Evolutionary conservation across 176 grass and related monocot genomes (phyloP), one percentile per base, ranked within the genome.

Genomic region (Echinochloa phyllopogon): DNA sequence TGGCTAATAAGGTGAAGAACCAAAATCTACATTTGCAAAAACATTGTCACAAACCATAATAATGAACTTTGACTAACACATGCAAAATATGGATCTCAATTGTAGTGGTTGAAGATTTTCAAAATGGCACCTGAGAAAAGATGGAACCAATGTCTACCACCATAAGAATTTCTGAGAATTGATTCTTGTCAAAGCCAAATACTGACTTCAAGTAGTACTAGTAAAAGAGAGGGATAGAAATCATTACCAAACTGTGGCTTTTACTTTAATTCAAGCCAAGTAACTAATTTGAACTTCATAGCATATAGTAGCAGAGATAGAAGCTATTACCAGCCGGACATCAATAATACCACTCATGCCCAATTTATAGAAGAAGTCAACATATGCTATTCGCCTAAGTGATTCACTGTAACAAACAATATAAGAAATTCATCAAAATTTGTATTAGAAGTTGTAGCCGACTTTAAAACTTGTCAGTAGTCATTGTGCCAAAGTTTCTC

Each of bases 121-220:
- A 61, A 58, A 80, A 16, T 43, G 44, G 51, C 17, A 98, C 95
- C 90, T 90, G 95, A 57, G 95, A 93, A 85, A 97, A 94, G 64
- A 97, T 91, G 18, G 90, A 94, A 38, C 95, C 92, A 62, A 93
- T 70, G 24, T 90, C 92, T 66, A 97, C 90, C 59, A 97, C 75
- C 90, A 97, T 86, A 63, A 94, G 84, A 77, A 97, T 92, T 86
- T 94, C 90, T n/a, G 92, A 97, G 78, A 94, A 97, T 57, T 97
- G 92, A 71, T 97, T 84, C 83, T 94, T 97, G 74, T 93, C 84
- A 88, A 94, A 97, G 50, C 92, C 90, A 87, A 94, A 97, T 83
- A 92, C 84, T 10, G 82, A 86, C 84, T 97, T 97, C 40, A 97
- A 71, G 74, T 97, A 97, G 43, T 97, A 94, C 90, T 97, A 59